phyloP scores from a whole-genome alignment of 768 basidiomycete genomes.

The Russula ochroleuca region DNA sequence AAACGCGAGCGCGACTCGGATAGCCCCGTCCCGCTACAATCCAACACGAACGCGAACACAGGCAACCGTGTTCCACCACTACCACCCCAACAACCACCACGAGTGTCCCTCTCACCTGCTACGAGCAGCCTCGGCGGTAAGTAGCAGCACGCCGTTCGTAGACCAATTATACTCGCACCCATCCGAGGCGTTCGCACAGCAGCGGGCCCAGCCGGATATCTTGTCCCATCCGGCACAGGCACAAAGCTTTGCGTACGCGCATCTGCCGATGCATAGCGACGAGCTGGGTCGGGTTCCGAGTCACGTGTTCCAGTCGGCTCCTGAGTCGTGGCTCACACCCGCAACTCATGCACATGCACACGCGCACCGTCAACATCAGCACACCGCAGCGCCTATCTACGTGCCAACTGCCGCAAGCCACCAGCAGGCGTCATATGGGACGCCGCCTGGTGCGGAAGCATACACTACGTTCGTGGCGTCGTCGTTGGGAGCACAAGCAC shows the following conservation, averaged over 20 bases:
- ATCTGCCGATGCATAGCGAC: conserved; percentile 23
- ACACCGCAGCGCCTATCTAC: conserved; percentile 6
- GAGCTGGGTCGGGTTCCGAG: conserved; percentile 22
- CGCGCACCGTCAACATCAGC: conserved; percentile 11
- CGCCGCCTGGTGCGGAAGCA: conserved; percentile 1
- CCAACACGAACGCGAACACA: conserved; percentile 10
- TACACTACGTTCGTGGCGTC: conserved; percentile 12
- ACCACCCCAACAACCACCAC: conserved; percentile 11
- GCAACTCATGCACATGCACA: not conserved
- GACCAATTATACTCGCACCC: conserved; percentile 12
- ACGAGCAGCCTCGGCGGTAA: conserved; percentile 16
- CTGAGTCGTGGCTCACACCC: conserved; percentile 17
- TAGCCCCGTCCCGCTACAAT: conserved; percentile 34
- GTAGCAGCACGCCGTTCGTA: conserved; percentile 14
- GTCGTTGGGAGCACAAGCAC: not conserved
- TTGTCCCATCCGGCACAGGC: conserved; percentile 3
- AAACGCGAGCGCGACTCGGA: conserved; percentile 66
- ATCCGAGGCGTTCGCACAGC: conserved; percentile 9
- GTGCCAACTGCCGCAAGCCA: not conserved
- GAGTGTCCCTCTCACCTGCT: conserved; percentile 13
- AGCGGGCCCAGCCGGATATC: not conserved
- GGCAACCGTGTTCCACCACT: not conserved
- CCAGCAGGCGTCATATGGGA: conserved; percentile 11
- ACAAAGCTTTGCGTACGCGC: conserved; percentile 18
- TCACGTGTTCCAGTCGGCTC: conserved; percentile 8